These are phyloP conservation scores for Eremothecium cymbalariae DNA, from an alignment of 1,139 yeast species.

Conservation along the genomic window DNA sequence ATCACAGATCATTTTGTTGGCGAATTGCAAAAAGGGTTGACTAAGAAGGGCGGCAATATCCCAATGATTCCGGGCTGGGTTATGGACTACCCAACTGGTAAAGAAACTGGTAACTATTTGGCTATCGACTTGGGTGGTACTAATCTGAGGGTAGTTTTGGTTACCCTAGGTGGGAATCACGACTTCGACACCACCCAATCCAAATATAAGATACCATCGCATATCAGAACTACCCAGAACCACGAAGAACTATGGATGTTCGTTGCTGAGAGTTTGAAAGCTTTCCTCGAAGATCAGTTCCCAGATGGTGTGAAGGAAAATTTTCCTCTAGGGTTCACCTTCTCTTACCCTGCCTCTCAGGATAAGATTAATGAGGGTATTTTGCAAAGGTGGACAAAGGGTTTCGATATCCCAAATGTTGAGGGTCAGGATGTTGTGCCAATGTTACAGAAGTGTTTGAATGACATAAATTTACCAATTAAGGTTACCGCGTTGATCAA, in stretches of 20 bases:
- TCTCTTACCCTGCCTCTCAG: constrained; percentile 89
- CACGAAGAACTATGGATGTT: constrained; percentile 75
- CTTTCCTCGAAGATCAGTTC: constrained; percentile 52
- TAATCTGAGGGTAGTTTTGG: constrained; percentile 81
- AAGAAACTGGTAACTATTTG: constrained; percentile 78
- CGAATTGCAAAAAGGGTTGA: constrained; percentile 75
- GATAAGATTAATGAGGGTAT: constrained; percentile 74
- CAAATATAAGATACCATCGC: constrained; percentile 66
- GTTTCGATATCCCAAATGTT: constrained; percentile 87
- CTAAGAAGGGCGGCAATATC: constrained; percentile 69
- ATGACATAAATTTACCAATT: constrained; percentile 61
- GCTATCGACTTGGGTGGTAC: constrained; percentile 97
- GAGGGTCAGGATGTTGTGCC: constrained; percentile 95
- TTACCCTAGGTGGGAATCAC: constrained; percentile 67
- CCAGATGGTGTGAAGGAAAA: constrained; percentile 46
- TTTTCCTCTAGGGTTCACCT: constrained; percentile 88
- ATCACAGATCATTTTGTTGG: constrained; percentile 60
- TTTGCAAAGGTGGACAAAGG: constrained; percentile 96
- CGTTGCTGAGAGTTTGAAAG: constrained; percentile 72
- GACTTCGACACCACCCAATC: constrained; percentile 78
- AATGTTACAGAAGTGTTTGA: constrained; percentile 70
- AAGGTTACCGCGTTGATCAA: constrained; percentile 86
- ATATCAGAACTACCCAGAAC: constrained; percentile 64
- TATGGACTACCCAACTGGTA: constrained; percentile 84
- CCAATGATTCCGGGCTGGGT: constrained; percentile 99